These are phyloP conservation scores for Viola odorata DNA, from an alignment of 345 rosid species.

Conservation along the genomic window DNA sequence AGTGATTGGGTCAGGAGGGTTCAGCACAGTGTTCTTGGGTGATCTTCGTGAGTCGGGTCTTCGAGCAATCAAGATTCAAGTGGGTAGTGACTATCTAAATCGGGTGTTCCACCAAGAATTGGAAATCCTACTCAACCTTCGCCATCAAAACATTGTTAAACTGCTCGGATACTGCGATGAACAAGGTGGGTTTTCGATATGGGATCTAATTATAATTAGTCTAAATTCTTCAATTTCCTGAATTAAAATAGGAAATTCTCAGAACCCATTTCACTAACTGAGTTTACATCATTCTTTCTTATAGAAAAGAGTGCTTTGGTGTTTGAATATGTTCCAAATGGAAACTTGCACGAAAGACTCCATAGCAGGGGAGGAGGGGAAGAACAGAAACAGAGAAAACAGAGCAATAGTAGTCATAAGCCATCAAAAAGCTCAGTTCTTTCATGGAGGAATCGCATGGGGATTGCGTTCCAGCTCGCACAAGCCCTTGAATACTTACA, in stretches of 20 bases:
- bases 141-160: constrained; percentile 63
- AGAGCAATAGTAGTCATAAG: neutral
- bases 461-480: constrained; percentile 61
- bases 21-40: constrained; percentile 72
- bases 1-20: constrained; percentile 73
- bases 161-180: constrained; percentile 72
- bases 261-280: no score
- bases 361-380: constrained; percentile 22
- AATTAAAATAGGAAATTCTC: no score
- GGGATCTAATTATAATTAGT: neutral
- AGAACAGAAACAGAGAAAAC: neutral
- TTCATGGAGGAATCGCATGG: constrained; percentile 56
- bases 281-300: neutral
- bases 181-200: constrained; percentile 35
- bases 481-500: constrained; percentile 75
- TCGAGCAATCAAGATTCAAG: constrained; percentile 67
- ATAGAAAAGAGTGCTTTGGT: constrained; percentile 74
- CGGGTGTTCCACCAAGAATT: constrained; percentile 64
- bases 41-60: constrained; percentile 27
- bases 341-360: constrained; percentile 69
- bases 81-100: constrained; percentile 54
- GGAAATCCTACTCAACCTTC: constrained; percentile 59
- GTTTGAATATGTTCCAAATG: constrained; percentile 61
- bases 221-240: neutral
- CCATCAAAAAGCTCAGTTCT: constrained; percentile 17